phyloP scores from a whole-genome alignment of 345 rosid genomes.

The thale cress (Arabidopsis thaliana) region DNA sequence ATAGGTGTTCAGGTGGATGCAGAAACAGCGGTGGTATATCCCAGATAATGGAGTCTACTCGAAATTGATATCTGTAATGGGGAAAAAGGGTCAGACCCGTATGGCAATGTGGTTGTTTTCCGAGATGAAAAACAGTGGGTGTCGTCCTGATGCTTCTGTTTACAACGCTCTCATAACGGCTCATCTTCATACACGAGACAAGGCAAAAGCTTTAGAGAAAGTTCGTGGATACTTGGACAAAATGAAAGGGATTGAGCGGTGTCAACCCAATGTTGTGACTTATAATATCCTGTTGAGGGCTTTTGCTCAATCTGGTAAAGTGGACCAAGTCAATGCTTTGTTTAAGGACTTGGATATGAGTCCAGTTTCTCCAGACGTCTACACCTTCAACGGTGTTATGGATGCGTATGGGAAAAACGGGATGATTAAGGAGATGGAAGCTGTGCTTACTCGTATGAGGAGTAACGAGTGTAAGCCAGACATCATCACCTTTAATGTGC shows the following conservation, averaged over 20 bases:
- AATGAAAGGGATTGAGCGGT: slow-evolving; percentile 81
- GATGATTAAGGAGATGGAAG: slow-evolving; percentile 93
- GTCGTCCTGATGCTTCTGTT: slow-evolving; percentile 90
- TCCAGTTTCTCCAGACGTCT: slow-evolving; percentile 68
- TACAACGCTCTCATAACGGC: slow-evolving; percentile 88
- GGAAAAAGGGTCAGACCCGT: slow-evolving; percentile 83
- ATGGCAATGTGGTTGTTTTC: slow-evolving; percentile 99
- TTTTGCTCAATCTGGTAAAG: slow-evolving; percentile 78
- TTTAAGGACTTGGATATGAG: slow-evolving; percentile 76
- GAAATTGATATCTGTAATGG: slow-evolving; percentile 80
- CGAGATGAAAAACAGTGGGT: slow-evolving; percentile 95
- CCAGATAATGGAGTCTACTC: slow-evolving; percentile 89
- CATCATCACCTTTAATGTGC: slow-evolving; percentile 74
- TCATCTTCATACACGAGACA: slow-evolving; percentile 83
- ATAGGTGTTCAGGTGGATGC: slow-evolving; percentile 99
- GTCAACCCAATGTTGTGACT: slow-evolving; percentile 86
- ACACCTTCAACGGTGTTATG: slow-evolving; percentile 89
- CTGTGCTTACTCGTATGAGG: slow-evolving; percentile 78
- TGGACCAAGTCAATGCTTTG: slow-evolving; percentile 70
- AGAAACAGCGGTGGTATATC: slow-evolving; percentile 89
- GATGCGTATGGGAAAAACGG: slow-evolving; percentile 94
- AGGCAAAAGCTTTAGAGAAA: slow-evolving; percentile 81
- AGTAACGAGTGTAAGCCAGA: slow-evolving; percentile 77
- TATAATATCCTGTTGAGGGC: slow-evolving; percentile 91
- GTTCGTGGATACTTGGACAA: slow-evolving; percentile 75